Evolutionary conservation across 2,329 filamentous ascomycete genomes (phyloP), one percentile per base, ranked within the genome.

Genomic region (Eutypa lata): DNA sequence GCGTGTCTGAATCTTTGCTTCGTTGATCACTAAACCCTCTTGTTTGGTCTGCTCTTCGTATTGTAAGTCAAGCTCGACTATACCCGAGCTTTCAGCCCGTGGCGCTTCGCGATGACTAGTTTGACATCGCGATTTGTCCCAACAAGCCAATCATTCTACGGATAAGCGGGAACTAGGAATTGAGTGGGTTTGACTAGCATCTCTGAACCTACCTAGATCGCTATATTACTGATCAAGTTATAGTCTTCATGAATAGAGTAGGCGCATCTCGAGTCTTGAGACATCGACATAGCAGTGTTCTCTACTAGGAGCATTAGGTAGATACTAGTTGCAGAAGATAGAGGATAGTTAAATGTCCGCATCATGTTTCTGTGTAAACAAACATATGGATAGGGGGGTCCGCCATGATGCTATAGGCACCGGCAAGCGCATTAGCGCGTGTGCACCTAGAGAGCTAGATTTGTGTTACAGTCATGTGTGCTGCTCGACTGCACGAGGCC

Each of bases 381-480:
- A 42, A n/a, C 8, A 21, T 42, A 42, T 35, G n/a, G n/a, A 47
- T 18, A 7, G 37, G 44, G 28, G 21, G 42, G n/a, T 19, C 42
- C 22, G 42, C 42, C 14, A 7, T 38, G 35, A 38, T 37, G 33
- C 47, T 55, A 52, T 52, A 56, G n/a, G 53, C 53, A 51, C 64
- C 61, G 60, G 60, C 58, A 66, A 65, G 66, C 62, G 60, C 53
- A 55, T 58, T 59, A 59, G 58, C 60, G 60, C 58, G 62, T 64
- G 60, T 61, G 60, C 65, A 61, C 62, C 60, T 48, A 59, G 63
- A 65, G 64, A 58, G 66, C 54, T 61, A 67, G 60, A 65, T 64
- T 62, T 59, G 61, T 64, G 57, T 26, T 16, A 45, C 22, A 54
- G 60, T 61, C 56, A 59, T 52, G 53, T 47, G 57, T 52, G 50